Conservation (phyloP, 306 rosid genomes). For the Ormosia semicastrata region DNA sequence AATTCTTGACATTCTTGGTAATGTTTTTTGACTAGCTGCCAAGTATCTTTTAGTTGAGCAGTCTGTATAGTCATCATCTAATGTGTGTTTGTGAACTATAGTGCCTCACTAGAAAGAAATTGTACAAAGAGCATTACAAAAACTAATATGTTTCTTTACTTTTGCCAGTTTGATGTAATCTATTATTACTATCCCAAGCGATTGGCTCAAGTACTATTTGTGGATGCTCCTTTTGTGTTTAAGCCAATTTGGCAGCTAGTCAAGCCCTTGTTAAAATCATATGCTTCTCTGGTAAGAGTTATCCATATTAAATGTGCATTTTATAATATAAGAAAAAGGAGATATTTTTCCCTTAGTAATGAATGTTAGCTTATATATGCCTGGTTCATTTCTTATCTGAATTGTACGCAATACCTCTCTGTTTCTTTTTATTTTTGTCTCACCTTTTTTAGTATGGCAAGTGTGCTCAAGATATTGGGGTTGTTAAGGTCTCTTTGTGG, state of each 20-base stretch:
- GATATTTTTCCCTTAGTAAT: not conserved
- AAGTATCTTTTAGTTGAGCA: conserved; percentile 6
- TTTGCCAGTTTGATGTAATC: conserved; percentile 82
- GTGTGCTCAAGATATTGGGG: not conserved
- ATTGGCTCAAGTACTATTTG: conserved; percentile 76
- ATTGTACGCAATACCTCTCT: not conserved
- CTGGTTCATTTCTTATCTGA: not conserved
- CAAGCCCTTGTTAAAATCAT: conserved; percentile 79
- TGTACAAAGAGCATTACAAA: not conserved
- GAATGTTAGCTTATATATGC: not conserved
- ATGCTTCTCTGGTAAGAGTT: conserved; percentile 77
- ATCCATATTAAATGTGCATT: not conserved
- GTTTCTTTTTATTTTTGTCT: not conserved
- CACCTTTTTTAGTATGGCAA: not conserved
- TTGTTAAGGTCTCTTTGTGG: not conserved
- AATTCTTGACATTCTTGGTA: conserved; percentile 80
- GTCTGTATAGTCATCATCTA: not conserved
- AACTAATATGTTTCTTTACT: conserved; percentile 13
- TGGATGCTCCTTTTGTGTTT: conserved; percentile 88
- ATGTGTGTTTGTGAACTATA: not conserved
- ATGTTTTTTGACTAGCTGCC: conserved; percentile 7
- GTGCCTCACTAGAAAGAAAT: conserved; percentile 7
- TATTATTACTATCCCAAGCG: conserved; percentile 87
- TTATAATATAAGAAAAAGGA: not conserved
- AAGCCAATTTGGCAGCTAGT: conserved; percentile 82